Evolutionary conservation across 2,329 filamentous ascomycete genomes (phyloP), one percentile per base, ranked within the genome.

Genomic region (Colletotrichum sublineola): DNA sequence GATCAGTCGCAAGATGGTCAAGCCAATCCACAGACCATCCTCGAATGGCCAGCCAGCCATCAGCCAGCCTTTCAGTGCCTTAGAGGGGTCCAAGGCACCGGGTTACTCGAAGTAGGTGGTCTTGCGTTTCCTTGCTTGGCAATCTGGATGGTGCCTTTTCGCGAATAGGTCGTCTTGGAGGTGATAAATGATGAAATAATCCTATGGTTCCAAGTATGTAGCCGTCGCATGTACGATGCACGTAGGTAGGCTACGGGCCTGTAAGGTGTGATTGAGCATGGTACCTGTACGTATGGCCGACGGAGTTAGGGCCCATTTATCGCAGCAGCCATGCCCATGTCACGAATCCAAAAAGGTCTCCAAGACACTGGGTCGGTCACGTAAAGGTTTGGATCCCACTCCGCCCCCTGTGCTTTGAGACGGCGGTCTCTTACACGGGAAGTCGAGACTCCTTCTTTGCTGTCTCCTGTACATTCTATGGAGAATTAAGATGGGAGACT

Each of bases 281-380:
- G 62, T n/a, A 36, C 24, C 24, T 36, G 33, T 50, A 53, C 20
- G 46, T 48, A 48, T 48, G 65, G 42, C 18, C 20, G 36, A 71
- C 53, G 33, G 66, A 55, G 48, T 64, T 15, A 38, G 62, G 61
- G 9, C 52, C 57, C 69, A 69, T 58, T 61, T 38, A 52, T 53
- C 15, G 44, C 52, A 50, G 36, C 36, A 53, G 46, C 66, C 66
- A 63, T 60, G 60, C 68, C 69, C 69, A 55, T 64, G 69, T 48
- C 44, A 14, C 24, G 14, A 63, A 24, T 67, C 65, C 61, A 52
- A 33, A 36, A 62, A 58, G 33, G 68, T 68, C 66, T 64, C 66
- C 69, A 69, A 72, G 60, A 72, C 31, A 64, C 69, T 72, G 69
- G 69, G 69, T 72, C 69, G 40, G 69, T 69, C 69, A 72, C 69